Evolutionary conservation across 305 asterid species (phyloP), one percentile per base, ranked within the genome.

Genomic region (Fraxinus albicans): DNA sequence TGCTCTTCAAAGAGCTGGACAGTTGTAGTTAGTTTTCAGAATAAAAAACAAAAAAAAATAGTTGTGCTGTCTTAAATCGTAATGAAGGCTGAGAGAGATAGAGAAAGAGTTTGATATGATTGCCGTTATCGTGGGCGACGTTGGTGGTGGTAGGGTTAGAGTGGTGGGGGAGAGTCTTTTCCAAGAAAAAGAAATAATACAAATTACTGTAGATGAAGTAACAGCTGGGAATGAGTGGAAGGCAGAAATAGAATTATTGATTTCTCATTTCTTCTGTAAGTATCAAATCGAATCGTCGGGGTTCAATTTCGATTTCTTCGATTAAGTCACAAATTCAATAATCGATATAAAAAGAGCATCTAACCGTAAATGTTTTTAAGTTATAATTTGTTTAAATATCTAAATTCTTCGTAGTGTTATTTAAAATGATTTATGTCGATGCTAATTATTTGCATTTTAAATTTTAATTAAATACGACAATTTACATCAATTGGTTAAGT

Each of bases 151-250:
- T 27, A 47, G 33, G 79, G 33, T 8, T 21, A 44, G 79, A 9
- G 67, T 23, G 17, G 40, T 60, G 80, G 80, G 42, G 72, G 72
- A 60, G 31, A 60, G 82, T 80, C 70, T 76, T 76, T 75, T 74
- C 80, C 78, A 75, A 75, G 31, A 75, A 75, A 77, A 77, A 44
- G 13, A 25, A 77, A 53, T 25, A 53, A 17, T 50, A 50, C 21
- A 44, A 53, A 73, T 84, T 79, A 85, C 82, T 86, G 88, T 83
- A 47, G 83, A 70, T 86, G 86, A 86, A 75, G 67, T 81, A 81
- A 86, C 78, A 77, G 75, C 50, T 21, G 87, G 67, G 82, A 63
- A 69, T 84, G 86, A 87, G 86, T 88, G 89, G 89, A 84, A 82
- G 87, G 87, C 83, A 77, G 47, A 31, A 12, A 2, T 75, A 9